Percentiles rank a stretch among this genome's conserved stretches.
Conservation (phyloP, 1,284 basidiomycete species). For the Abortiporus biennis region DNA sequence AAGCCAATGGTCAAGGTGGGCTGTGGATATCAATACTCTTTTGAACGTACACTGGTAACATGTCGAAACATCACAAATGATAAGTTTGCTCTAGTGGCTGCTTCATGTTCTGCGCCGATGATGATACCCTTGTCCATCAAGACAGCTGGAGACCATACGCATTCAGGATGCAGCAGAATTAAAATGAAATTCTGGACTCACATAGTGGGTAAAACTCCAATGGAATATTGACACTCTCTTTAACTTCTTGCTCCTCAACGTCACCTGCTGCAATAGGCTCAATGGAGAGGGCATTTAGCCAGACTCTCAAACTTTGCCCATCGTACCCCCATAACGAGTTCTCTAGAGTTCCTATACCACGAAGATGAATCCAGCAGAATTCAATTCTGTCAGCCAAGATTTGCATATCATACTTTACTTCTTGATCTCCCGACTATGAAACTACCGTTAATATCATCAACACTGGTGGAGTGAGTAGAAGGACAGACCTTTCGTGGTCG, state of each 20-base stretch:
- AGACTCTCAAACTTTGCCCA: slow-evolving; percentile 83
- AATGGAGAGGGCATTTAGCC: slow-evolving; percentile 93
- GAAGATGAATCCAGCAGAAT: slow-evolving; percentile 97
- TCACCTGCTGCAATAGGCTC: slow-evolving; percentile 45
- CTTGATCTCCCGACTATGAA: slow-evolving; percentile 69
- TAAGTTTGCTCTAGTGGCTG: slow-evolving; percentile 69
- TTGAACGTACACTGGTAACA: slow-evolving; percentile 76
- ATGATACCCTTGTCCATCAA: slow-evolving; percentile 99
- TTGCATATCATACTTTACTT: slow-evolving; percentile 97
- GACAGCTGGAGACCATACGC: slow-evolving; percentile 53
- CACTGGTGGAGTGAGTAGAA: too few relatives aligned
- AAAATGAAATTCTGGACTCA: slow-evolving; percentile 39
- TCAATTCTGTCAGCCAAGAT: slow-evolving; percentile 95
- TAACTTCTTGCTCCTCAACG: slow-evolving; percentile 56
- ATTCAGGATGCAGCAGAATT: not conserved
- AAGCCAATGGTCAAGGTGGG: not conserved
- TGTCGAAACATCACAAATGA: slow-evolving; percentile 93
- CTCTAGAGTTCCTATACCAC: slow-evolving; percentile 88
- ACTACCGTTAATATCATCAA: not conserved
- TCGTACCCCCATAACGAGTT: slow-evolving; percentile 99
- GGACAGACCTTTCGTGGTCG: slow-evolving; percentile 73
- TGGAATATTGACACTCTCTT: slow-evolving; percentile 88
- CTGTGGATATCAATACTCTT: too few relatives aligned
- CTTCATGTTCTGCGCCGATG: slow-evolving; percentile 91
- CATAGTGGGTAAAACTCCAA: slow-evolving; percentile 95